These are phyloP conservation scores for Dacryopinax primogenitus DNA, from an alignment of 768 basidiomycete genomes.

Conservation along the genomic window DNA sequence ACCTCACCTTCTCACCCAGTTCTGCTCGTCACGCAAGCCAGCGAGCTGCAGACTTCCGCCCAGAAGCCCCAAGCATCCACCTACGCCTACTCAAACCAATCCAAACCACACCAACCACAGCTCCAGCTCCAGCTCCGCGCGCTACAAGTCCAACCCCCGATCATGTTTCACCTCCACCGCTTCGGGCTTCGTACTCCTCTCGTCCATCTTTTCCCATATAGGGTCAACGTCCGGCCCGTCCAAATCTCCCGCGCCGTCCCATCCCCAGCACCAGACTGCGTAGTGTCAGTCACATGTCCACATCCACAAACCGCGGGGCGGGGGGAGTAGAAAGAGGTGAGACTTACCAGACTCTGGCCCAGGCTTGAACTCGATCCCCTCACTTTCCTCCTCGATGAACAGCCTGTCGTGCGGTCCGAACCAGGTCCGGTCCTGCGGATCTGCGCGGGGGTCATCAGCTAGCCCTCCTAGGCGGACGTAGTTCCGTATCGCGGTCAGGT, in stretches of 20 bases:
- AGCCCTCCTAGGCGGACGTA: conserved; percentile 92
- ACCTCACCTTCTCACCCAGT: too few relatives aligned
- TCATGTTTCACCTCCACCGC: conserved; percentile 63
- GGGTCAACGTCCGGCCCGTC: conserved; percentile 97
- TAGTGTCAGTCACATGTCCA: too few relatives aligned
- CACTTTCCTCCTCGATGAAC: conserved; percentile 78
- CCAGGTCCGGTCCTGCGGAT: conserved; percentile 96
- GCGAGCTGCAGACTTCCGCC: too few relatives aligned
- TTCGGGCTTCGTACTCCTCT: conserved; percentile 43
- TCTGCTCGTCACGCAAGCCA: too few relatives aligned
- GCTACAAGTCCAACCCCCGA: conserved; percentile 26
- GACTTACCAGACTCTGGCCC: conserved; percentile 79
- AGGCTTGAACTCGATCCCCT: conserved; percentile 57
- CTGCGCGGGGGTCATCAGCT: conserved; percentile 88
- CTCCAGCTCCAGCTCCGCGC: too few relatives aligned
- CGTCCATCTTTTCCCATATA: conserved; percentile 76
- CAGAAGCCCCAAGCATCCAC: too few relatives aligned
- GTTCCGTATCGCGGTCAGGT: conserved; percentile 89
- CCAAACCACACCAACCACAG: too few relatives aligned
- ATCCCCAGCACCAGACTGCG: conserved; percentile 98
- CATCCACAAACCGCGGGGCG: neutral
- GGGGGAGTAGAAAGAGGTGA: neutral
- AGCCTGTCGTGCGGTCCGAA: conserved; percentile 93
- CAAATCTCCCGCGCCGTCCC: conserved; percentile 96
- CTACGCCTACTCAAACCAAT: too few relatives aligned